phyloP scores from a whole-genome alignment of 2,329 filamentous ascomycete genomes.

The Fusarium sp. region DNA sequence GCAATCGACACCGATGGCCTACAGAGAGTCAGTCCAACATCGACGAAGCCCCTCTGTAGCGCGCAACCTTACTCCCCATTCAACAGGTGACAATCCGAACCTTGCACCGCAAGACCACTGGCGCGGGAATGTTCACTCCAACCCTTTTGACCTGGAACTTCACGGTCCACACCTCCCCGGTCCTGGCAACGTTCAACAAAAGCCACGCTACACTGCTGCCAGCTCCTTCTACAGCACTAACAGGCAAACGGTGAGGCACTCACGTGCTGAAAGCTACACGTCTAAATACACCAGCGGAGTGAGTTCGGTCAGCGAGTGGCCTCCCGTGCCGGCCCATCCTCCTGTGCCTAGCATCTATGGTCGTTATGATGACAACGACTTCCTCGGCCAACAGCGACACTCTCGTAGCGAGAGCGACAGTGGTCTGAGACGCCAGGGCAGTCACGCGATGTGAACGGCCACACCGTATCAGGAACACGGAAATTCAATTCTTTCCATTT shows the following conservation, averaged over 20 bases:
- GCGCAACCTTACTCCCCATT: constrained; percentile 46
- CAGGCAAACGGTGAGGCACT: constrained; percentile 63
- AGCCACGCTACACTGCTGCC: constrained; percentile 39
- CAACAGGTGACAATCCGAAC: constrained; percentile 50
- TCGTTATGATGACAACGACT: constrained; percentile 34
- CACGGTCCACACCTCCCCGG: constrained; percentile 44
- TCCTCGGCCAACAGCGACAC: constrained; percentile 31
- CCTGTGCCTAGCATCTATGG: constrained; percentile 27
- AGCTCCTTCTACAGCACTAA: constrained; percentile 48
- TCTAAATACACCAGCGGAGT: constrained; percentile 66
- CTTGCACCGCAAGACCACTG: constrained; percentile 54
- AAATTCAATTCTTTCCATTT: constrained; percentile 36
- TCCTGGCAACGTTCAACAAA: constrained; percentile 34
- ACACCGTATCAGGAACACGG: constrained; percentile 3
- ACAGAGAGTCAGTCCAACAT: constrained; percentile 62
- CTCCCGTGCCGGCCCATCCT: constrained; percentile 27
- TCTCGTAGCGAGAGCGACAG: constrained; percentile 37
- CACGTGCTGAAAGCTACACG: constrained; percentile 50
- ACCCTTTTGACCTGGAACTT: constrained; percentile 74
- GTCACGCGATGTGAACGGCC: constrained; percentile 28
- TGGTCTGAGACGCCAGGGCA: constrained; percentile 25
- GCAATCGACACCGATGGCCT: constrained; percentile 56
- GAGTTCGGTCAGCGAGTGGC: constrained; percentile 54
- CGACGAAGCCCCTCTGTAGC: constrained; percentile 63
- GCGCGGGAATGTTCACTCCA: constrained; percentile 71